These are phyloP conservation scores for Trametopsis cervina DNA, from an alignment of 768 basidiomycete genomes.

Conservation along the genomic window DNA sequence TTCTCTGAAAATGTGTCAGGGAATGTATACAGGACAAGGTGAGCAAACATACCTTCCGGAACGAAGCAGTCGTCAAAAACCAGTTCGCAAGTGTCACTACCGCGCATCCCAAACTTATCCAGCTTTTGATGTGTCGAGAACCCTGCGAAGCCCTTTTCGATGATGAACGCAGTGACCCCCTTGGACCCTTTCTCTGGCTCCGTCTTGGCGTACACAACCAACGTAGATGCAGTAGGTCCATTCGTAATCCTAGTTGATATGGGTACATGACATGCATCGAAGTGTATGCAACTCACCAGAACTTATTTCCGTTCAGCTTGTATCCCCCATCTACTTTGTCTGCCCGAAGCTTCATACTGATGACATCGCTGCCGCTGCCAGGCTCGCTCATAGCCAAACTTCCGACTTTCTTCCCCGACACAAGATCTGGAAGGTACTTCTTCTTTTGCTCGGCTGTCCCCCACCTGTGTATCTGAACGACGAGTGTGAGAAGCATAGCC, in stretches of 20 bases:
- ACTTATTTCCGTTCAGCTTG: conserved; percentile 84
- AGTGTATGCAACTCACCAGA: conserved; percentile 56
- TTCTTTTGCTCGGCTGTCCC: conserved; percentile 78
- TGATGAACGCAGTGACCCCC: conserved; percentile 88
- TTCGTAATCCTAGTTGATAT: conserved; percentile 75
- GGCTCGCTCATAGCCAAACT: conserved; percentile 94
- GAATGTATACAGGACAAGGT: conserved; percentile 5
- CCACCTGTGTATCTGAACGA: conserved; percentile 57
- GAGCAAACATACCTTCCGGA: conserved; percentile 57
- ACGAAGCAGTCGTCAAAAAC: conserved; percentile 89
- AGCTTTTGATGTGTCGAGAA: conserved; percentile 88
- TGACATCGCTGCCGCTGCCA: conserved; percentile 91
- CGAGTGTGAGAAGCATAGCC: background rate
- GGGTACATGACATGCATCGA: background rate
- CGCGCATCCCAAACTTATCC: conserved; percentile 96
- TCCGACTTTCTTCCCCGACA: conserved; percentile 79
- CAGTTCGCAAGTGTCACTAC: conserved; percentile 90
- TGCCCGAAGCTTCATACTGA: conserved; percentile 84
- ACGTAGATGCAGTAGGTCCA: conserved; percentile 83
- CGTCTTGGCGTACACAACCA: conserved; percentile 92
- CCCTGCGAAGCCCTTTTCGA: conserved; percentile 76
- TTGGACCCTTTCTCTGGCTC: conserved; percentile 70
- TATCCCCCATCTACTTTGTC: conserved; percentile 73
- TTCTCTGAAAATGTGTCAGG: conserved; percentile 50
- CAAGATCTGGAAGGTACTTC: conserved; percentile 77